phyloP scores from a whole-genome alignment of 1,139 yeast species.

The Sugiyamaella novakii region DNA sequence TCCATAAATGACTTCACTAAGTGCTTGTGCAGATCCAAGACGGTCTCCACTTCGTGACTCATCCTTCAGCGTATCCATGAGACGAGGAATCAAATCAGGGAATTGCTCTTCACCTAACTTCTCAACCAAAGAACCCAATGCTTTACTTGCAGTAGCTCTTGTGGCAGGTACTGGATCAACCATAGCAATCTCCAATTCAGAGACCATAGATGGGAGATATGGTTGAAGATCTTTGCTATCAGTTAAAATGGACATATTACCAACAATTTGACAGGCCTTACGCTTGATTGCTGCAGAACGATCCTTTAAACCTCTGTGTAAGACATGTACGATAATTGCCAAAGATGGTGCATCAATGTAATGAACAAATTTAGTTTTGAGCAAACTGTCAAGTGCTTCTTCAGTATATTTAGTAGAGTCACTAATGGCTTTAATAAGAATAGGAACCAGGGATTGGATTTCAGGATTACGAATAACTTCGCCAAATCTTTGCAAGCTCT shows the following conservation, averaged over 20 bases:
- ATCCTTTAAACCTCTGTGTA: slow-evolving; percentile 93
- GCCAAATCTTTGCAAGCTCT: slow-evolving; percentile 85
- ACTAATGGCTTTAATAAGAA: slow-evolving; percentile 86
- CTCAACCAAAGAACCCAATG: slow-evolving; percentile 93
- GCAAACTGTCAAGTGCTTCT: slow-evolving; percentile 79
- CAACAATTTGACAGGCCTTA: slow-evolving; percentile 96
- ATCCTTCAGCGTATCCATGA: slow-evolving; percentile 75
- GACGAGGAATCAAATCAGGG: slow-evolving; percentile 87
- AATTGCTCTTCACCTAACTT: slow-evolving; percentile 94
- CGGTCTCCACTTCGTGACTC: slow-evolving; percentile 87
- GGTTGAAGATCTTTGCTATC: slow-evolving; percentile 85
- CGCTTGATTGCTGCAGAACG: slow-evolving; percentile 89
- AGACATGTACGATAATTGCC: slow-evolving; percentile 91
- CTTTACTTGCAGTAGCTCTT: slow-evolving; percentile 96
- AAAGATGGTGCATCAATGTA: slow-evolving; percentile 97
- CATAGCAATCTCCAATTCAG: slow-evolving; percentile 89
- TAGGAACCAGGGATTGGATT: slow-evolving; percentile 88
- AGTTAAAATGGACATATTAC: slow-evolving; percentile 95
- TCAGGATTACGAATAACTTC: slow-evolving; percentile 98
- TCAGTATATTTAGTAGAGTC: slow-evolving; percentile 93
- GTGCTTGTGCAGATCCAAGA: slow-evolving; percentile 95
- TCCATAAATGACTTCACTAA: slow-evolving; percentile 91
- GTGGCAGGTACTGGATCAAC: slow-evolving; percentile 98
- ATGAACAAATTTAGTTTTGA: slow-evolving; percentile 91
- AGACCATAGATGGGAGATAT: slow-evolving; percentile 72